Conservation (phyloP, 2,329 filamentous ascomycete genomes). For the Fusarium citri region DNA sequence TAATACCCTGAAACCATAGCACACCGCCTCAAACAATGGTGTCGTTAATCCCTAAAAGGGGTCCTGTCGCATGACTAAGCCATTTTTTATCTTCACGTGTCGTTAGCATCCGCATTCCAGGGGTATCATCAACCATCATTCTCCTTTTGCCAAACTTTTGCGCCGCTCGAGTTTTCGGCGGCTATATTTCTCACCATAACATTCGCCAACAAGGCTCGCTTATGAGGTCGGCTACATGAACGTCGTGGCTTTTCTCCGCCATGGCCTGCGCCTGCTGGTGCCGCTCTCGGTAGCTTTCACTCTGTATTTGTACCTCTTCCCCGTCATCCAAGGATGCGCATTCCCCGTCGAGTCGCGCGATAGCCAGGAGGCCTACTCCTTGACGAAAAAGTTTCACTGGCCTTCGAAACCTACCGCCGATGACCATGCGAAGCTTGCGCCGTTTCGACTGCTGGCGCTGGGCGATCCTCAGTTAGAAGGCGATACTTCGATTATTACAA, state of each 20-base stretch:
- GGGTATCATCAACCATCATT: conserved; percentile 15
- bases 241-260: conserved; percentile 65
- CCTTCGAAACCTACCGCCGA: conserved; percentile 45
- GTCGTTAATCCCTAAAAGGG: conserved; percentile 23
- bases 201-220: conserved; percentile 39
- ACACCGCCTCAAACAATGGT: not conserved
- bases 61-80: conserved; percentile 36
- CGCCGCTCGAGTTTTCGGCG: conserved; percentile 23
- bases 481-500: conserved; percentile 81
- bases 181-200: not conserved
- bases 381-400: conserved; percentile 57
- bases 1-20: not conserved
- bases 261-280: conserved; percentile 63
- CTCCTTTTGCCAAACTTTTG: conserved; percentile 22
- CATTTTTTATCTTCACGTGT: conserved; percentile 32
- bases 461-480: conserved; percentile 96
- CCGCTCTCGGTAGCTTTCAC: conserved; percentile 78
- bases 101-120: conserved; percentile 18
- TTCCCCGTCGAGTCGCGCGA: conserved; percentile 72
- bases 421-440: conserved; percentile 62
- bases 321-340: conserved; percentile 80
- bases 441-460: conserved; percentile 87
- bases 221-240: conserved; percentile 62
- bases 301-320: conserved; percentile 88
- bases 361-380: conserved; percentile 49